A percentile compares a stretch with the other conserved stretches of the same genome.
These are phyloP conservation scores for Rhodotorula sp. DNA, from an alignment of 1,284 basidiomycete genomes.

Conservation along the genomic window DNA sequence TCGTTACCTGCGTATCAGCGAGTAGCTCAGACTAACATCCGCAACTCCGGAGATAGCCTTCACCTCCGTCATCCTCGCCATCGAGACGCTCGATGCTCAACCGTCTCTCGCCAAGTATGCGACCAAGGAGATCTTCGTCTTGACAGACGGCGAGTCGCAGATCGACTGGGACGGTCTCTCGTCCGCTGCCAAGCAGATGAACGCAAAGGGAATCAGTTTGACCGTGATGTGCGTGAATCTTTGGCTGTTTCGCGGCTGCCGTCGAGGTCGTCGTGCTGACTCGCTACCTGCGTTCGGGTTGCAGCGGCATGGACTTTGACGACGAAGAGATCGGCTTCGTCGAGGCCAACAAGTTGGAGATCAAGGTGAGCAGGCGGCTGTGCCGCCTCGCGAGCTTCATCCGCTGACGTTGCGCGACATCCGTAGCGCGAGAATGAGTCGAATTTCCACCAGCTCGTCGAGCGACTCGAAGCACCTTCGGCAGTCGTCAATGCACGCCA, in stretches of 20 bases:
- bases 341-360: constrained; percentile 65
- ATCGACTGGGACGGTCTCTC: constrained; percentile 41
- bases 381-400: constrained; percentile 31
- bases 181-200: constrained; percentile 36
- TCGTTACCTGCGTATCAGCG: background rate
- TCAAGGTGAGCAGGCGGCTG: constrained; percentile 59
- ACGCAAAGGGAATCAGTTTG: constrained; percentile 39
- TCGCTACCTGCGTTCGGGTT: too few species aligned
- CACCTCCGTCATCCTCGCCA: constrained; percentile 38
- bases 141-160: constrained; percentile 47
- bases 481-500: constrained; percentile 69
- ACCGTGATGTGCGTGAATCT: constrained; percentile 47
- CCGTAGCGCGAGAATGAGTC: constrained; percentile 69
- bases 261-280: background rate
- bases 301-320: constrained; percentile 75
- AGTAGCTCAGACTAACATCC: too few species aligned
- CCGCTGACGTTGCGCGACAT: constrained; percentile 9
- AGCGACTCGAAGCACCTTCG: constrained; percentile 50
- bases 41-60: too few species aligned
- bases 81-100: constrained; percentile 39
- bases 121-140: constrained; percentile 46
- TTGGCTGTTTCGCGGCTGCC: too few species aligned
- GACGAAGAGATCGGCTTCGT: constrained; percentile 64
- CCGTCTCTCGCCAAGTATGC: constrained; percentile 37
- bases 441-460: constrained; percentile 65